These are phyloP conservation scores for Castanospermum australe DNA, from an alignment of 306 rosid species.

Conservation along the genomic window DNA sequence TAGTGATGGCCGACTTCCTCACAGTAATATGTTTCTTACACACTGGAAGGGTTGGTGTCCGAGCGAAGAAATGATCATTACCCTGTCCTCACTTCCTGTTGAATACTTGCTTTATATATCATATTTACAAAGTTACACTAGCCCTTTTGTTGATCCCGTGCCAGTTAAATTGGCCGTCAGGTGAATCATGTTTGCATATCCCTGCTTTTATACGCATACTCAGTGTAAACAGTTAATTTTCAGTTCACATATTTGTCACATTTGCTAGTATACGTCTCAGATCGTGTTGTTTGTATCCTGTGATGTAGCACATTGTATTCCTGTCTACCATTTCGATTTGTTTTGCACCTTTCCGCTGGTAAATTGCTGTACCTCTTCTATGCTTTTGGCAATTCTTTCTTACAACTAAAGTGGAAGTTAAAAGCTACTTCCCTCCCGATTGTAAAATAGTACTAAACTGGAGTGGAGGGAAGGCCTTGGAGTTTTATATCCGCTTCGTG, in stretches of 20 bases:
- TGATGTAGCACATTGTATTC: neutral
- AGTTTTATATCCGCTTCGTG: neutral
- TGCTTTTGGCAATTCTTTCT: neutral
- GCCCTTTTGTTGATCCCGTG: constrained; percentile 15
- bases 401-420: neutral
- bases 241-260: neutral
- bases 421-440: neutral
- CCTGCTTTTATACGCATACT: neutral
- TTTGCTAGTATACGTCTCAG: neutral
- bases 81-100: constrained; percentile 21
- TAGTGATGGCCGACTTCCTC: too few species aligned
- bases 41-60: constrained; percentile 2
- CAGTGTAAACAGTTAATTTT: constrained; percentile 13
- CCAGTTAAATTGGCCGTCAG: constrained; percentile 14
- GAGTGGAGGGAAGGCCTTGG: neutral
- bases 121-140: constrained; percentile 7
- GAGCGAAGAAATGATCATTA: constrained; percentile 11
- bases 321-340: neutral
- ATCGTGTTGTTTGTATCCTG: neutral
- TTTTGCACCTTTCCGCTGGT: neutral
- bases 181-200: constrained; percentile 26
- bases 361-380: neutral
- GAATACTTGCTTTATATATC: constrained; percentile 30
- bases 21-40: constrained; percentile 1
- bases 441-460: neutral